Percentiles rank a stretch among this genome's conserved stretches.
These are phyloP conservation scores for Epichloe brachyelytri DNA, from an alignment of 2,329 filamentous ascomycete species.

Conservation along the genomic window DNA sequence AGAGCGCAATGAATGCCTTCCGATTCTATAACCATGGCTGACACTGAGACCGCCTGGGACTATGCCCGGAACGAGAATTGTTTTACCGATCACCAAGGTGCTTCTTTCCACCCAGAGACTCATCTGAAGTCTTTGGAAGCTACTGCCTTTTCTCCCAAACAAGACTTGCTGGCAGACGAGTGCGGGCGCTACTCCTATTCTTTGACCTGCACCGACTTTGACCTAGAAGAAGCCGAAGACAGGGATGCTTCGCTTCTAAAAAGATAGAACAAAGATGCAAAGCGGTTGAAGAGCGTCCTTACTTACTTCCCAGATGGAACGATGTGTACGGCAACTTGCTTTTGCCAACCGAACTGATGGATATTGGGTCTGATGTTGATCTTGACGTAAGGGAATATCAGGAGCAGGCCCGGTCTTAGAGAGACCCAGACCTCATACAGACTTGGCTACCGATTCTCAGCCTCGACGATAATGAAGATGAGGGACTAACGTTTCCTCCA, in stretches of 20 bases:
- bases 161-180: neutral
- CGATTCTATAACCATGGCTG: neutral
- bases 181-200: neutral
- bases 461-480: constrained; percentile 4
- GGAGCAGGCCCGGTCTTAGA: constrained; percentile 1
- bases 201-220: neutral
- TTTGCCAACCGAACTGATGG: constrained; percentile 2
- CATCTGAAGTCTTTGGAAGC: constrained; percentile 10
- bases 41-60: neutral
- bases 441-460: constrained; percentile 5
- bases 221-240: neutral
- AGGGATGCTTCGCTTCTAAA: neutral
- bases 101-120: constrained; percentile 16
- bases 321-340: neutral
- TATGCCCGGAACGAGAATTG: constrained; percentile 17
- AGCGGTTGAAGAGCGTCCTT: neutral
- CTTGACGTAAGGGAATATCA: constrained; percentile 1
- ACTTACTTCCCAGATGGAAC: constrained; percentile 3
- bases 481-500: constrained; percentile 3
- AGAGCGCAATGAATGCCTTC: neutral
- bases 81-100: constrained; percentile 13
- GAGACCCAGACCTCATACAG: constrained; percentile 4
- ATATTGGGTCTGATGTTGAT: neutral
- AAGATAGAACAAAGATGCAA: neutral
- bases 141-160: neutral